Conservation (phyloP, 2,329 filamentous ascomycete species). For the Clonostachys solani region DNA sequence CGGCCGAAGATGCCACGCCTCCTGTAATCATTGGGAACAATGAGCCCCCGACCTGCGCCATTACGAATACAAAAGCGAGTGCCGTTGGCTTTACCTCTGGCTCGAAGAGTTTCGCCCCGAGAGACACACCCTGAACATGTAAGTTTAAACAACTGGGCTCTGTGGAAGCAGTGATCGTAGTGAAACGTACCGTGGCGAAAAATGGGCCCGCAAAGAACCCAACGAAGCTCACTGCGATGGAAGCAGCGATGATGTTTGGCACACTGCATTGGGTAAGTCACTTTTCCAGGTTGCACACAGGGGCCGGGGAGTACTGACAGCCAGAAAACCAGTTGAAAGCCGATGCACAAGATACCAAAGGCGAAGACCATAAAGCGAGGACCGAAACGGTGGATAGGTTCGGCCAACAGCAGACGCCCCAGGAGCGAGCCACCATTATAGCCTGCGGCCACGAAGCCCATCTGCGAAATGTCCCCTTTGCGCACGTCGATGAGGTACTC, state of each 20-base stretch:
- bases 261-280: slow-evolving; percentile 18
- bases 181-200: slow-evolving; percentile 36
- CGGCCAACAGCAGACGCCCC: slow-evolving; percentile 51
- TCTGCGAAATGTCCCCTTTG: slow-evolving; percentile 46
- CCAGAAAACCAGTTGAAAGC: slow-evolving; percentile 57
- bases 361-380: slow-evolving; percentile 52
- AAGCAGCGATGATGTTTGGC: slow-evolving; percentile 40
- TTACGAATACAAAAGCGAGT: slow-evolving; percentile 47
- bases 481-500: slow-evolving; percentile 60
- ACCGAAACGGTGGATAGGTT: slow-evolving; percentile 54
- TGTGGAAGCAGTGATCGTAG: slow-evolving; percentile 16
- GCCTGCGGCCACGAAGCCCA: slow-evolving; percentile 60
- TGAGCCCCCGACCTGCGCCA: slow-evolving; percentile 50
- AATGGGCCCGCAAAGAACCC: slow-evolving; percentile 56
- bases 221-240: slow-evolving; percentile 47
- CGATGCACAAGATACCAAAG: slow-evolving; percentile 47
- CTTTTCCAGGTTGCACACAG: rapidly evolving
- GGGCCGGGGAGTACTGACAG: slow-evolving; percentile 26
- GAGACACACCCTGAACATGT: slow-evolving; percentile 6
- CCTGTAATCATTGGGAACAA: slow-evolving; percentile 53
- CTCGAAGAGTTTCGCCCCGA: slow-evolving; percentile 36
- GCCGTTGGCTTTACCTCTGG: slow-evolving; percentile 25
- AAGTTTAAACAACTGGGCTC: too few species aligned
- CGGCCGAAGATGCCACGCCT: slow-evolving; percentile 36
- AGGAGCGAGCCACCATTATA: slow-evolving; percentile 55